Percentiles rank a stretch among this genome's conserved stretches.
phyloP scores from a whole-genome alignment of 495 filamentous ascomycete species.

The Emericellopsis terricola region DNA sequence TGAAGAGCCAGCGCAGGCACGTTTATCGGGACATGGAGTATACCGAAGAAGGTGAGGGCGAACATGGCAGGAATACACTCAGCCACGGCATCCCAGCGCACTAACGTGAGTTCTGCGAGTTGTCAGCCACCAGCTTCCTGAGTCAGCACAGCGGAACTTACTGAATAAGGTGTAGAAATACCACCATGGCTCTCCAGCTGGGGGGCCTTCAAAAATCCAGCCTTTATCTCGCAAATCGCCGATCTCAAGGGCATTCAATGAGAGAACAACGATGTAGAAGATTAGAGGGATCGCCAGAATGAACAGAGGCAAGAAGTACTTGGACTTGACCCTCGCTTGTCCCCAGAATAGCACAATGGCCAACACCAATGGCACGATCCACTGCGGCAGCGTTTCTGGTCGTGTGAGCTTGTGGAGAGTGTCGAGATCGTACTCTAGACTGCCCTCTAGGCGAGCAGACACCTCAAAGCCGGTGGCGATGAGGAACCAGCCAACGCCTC shows the following conservation, averaged over 20 bases:
- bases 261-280: slow-evolving; percentile 67
- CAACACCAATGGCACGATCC: slow-evolving; percentile 62
- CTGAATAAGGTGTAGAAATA: slow-evolving; percentile 92
- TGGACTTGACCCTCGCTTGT: slow-evolving; percentile 57
- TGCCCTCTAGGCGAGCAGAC: slow-evolving; percentile 72
- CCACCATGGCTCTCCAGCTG: slow-evolving; percentile 79
- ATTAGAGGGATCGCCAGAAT: slow-evolving; percentile 62
- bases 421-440: slow-evolving; percentile 57
- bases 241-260: slow-evolving; percentile 43
- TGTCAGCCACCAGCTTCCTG: not conserved
- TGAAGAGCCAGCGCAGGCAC: slow-evolving; percentile 82
- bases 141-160: slow-evolving; percentile 21
- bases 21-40: slow-evolving; percentile 95
- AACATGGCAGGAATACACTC: slow-evolving; percentile 88
- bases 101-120: slow-evolving; percentile 43
- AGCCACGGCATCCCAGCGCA: slow-evolving; percentile 63
- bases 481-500: slow-evolving; percentile 94
- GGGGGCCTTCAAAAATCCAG: slow-evolving; percentile 82
- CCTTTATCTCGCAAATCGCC: slow-evolving; percentile 45
- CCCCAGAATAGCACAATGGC: slow-evolving; percentile 56
- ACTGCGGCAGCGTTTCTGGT: slow-evolving; percentile 57
- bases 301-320: slow-evolving; percentile 71
- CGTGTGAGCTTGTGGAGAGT: slow-evolving; percentile 56
- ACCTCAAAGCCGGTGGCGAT: slow-evolving; percentile 85
- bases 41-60: slow-evolving; percentile 90